Conservation (phyloP, 306 rosid species). For the Castanospermum australe region DNA sequence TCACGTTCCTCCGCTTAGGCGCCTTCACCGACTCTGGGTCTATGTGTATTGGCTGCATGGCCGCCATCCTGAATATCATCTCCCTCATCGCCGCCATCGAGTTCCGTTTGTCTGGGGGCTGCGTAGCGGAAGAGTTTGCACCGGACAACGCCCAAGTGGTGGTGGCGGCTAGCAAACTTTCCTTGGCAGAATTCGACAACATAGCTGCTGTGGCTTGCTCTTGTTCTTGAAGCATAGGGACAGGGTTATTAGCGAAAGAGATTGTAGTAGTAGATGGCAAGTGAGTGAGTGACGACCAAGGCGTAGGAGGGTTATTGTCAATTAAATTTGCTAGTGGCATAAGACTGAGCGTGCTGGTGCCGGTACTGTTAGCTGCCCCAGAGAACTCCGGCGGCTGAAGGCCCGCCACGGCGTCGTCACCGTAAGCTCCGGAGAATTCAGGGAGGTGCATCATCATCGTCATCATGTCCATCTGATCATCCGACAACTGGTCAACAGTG, state of each 20-base stretch:
- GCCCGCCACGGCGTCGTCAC: background rate
- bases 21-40: constrained; percentile 89
- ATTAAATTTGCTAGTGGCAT: constrained; percentile 39
- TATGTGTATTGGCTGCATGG: constrained; percentile 86
- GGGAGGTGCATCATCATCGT: constrained; percentile 70
- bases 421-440: constrained; percentile 42
- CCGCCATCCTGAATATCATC: constrained; percentile 92
- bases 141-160: background rate
- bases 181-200: background rate
- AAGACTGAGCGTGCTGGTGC: background rate
- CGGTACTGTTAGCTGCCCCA: background rate
- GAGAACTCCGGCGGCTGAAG: constrained; percentile 32
- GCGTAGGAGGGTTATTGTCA: constrained; percentile 8
- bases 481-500: constrained; percentile 27
- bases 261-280: constrained; percentile 36
- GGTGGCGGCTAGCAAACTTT: background rate
- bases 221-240: constrained; percentile 21
- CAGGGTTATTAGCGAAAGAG: constrained; percentile 29
- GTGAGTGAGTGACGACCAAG: constrained; percentile 28
- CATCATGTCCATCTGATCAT: constrained; percentile 68
- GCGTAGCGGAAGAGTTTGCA: background rate
- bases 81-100: constrained; percentile 95
- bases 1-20: constrained; percentile 80
- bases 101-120: constrained; percentile 33
- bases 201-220: background rate